Percentiles rank a stretch among this genome's conserved stretches.
phyloP scores from a whole-genome alignment of 1,284 basidiomycete species.

The Tilletia indica region DNA sequence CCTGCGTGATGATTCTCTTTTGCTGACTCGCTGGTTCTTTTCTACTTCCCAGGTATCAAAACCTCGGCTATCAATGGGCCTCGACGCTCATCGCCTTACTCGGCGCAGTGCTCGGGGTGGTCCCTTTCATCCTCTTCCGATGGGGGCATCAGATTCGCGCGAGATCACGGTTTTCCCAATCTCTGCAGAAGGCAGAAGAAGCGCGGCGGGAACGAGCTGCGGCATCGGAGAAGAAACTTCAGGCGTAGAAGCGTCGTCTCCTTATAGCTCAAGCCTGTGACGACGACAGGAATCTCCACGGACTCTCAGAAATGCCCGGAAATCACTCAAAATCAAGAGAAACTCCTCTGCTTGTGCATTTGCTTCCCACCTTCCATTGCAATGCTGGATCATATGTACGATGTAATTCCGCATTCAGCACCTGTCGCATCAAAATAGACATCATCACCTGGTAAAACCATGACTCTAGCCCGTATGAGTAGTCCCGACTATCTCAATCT shows the following conservation, averaged over 20 bases:
- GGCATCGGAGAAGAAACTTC: background rate
- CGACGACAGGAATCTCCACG: no score
- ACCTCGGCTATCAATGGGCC: constrained; percentile 44
- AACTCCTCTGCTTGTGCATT: no score
- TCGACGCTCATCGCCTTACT: constrained; percentile 46
- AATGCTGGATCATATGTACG: no score
- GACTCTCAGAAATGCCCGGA: no score
- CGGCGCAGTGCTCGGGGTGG: constrained; percentile 37
- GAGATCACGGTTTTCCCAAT: constrained; percentile 28
- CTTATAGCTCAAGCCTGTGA: no score
- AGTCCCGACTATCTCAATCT: background rate
- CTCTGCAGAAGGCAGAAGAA: background rate
- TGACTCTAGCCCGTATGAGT: no score
- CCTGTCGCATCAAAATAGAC: no score
- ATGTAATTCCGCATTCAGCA: no score
- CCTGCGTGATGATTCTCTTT: constrained; percentile 46
- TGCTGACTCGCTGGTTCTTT: constrained; percentile 56
- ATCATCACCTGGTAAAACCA: no score
- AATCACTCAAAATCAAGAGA: no score
- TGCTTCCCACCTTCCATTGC: no score
- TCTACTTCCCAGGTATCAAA: constrained; percentile 33
- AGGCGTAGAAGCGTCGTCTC: no score
- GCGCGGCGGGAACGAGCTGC: background rate
- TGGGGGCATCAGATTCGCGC: constrained; percentile 44
- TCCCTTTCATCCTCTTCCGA: constrained; percentile 46